Evolutionary conservation across 768 basidiomycete genomes (phyloP), one percentile per base, ranked within the genome.

Genomic region (Cystofilobasidium ferigula): DNA sequence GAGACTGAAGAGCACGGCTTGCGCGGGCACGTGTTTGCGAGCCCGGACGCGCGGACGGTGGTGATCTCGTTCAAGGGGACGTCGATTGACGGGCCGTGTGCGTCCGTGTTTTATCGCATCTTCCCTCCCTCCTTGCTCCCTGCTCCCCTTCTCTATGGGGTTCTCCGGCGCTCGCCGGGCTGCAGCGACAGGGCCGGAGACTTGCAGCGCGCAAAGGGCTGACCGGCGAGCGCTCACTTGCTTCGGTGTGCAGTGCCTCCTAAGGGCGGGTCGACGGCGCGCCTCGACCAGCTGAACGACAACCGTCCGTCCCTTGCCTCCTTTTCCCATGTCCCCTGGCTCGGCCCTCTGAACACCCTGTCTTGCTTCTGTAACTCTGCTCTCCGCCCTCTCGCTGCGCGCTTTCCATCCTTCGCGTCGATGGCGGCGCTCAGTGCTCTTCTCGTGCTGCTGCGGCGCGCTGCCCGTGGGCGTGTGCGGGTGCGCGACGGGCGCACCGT

Each of bases 51-150:
- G 22, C 35, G 54, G 24, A 63, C 61, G 30, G 26, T 68, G 18
- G 42, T 68, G 24, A 28, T 68, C n/a, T 68, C 67, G 20, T 24
- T 68, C 53, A 68, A 68, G 32, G 67, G 67, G 9, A 68, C 67
- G 24, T 45, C 53, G 14, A 38, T 63, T 35, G 67, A 63, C n/a
- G 26, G 30, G 10, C 56, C 61, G 8, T 57, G 58, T 30, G 22
- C 54, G 13, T 30, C 30, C n/a, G n/a, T n/a, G n/a, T n/a, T n/a
- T n/a, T n/a, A n/a, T n/a, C n/a, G n/a, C 54, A 22, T 56, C 30
- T 8, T 7, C 14, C 54, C 16, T 56, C 34, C 54, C n/a, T 26
- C 54, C 28, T 30, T 10, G 12, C n/a, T 56, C 54, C 12, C 30
- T 14, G 12, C 16, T 30, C 13, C 12, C 22, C 30, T 30, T 56